These are phyloP conservation scores for Delonix regia DNA, from an alignment of 306 rosid species.

Conservation along the genomic window DNA sequence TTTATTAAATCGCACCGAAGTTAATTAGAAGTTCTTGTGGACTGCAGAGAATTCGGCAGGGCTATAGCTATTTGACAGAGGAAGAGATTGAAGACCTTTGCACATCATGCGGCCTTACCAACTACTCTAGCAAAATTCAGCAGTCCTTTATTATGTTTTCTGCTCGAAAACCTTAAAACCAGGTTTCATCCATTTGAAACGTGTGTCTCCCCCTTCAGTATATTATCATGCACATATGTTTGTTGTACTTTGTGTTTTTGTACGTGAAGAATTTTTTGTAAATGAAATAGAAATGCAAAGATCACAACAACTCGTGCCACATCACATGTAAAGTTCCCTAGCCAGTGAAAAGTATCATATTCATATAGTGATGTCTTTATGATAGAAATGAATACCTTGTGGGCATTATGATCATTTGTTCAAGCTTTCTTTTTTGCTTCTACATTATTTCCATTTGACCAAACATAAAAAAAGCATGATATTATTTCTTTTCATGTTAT, in stretches of 20 bases:
- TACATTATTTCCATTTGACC: too few species aligned
- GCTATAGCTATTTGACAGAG: conserved; percentile 47
- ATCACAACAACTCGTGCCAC: conserved; percentile 26
- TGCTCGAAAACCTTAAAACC: conserved; percentile 64
- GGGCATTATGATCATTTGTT: too few species aligned
- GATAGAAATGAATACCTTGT: too few species aligned
- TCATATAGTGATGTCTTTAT: too few species aligned
- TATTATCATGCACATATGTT: conserved; percentile 16
- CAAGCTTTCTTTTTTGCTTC: too few species aligned
- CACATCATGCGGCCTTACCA: conserved; percentile 67
- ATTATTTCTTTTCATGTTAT: too few species aligned
- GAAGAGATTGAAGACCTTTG: conserved; percentile 71
- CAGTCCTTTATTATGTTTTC: conserved; percentile 76
- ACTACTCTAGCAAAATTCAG: conserved; percentile 66
- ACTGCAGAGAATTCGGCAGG: conserved; percentile 50
- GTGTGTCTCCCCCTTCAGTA: conserved; percentile 12
- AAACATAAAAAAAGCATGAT: too few species aligned
- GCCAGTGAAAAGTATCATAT: background rate
- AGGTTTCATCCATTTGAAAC: conserved; percentile 39
- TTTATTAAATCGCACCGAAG: conserved; percentile 10
- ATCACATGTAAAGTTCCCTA: too few species aligned
- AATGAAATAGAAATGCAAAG: conserved; percentile 37
- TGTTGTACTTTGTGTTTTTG: conserved; percentile 30
- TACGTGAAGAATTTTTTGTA: conserved; percentile 29
- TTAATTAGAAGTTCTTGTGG: conserved; percentile 12